Base-by-base conservation (phyloP, 352 stramenopile species). In the Saprolegnia diclina region DNA sequence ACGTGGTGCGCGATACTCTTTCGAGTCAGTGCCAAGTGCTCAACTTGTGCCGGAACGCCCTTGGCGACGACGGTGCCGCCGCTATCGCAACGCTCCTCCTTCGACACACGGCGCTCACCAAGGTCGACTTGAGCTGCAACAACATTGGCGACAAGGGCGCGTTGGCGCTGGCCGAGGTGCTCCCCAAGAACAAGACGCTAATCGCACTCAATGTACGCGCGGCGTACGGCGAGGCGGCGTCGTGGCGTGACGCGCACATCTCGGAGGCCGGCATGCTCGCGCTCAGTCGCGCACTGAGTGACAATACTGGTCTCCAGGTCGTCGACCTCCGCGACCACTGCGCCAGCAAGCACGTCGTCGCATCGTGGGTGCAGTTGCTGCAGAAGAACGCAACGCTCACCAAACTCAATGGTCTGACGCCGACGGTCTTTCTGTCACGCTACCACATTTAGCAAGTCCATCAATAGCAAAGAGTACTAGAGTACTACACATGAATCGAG, bases 71-170 rank as follows among this genome's bases (percentile, higher is more conserved):
- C 64, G 81, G 83, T 16, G 83, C 80, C 19, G 37, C 75, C 4
- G 72, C 75, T 21, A 71, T 88, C 21, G 81, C 80, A 0, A 71
- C 64, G 45, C 57, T 89, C 1, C 54, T 92, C 5, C 48, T 66
- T 4, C 24, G 56, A 0, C 84, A 83, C 52, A 22, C 72, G 1
- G 65, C 18, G 0, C 69, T 92, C 3, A 71, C 74, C 32, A 76
- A 77, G 10, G 68, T 92, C 7, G 78, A 90, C 44, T n/a, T 92
- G 24, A 89, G 83, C 65, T 83, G 86, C 65, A 92, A 92, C 63
- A 79, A 83, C 61, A 89, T 92, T 65, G 79, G 80, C 1, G 79
- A 92, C 64, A 45, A 56, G 21, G 83, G 83, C 11, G 78, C 76
- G 0, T 50, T 71, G 13, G 75, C 61, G 1, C 46, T 92, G 0